Evolutionary conservation across 1,284 basidiomycete species (phyloP).

Genomic region (Vanrija pseudolonga): DNA sequence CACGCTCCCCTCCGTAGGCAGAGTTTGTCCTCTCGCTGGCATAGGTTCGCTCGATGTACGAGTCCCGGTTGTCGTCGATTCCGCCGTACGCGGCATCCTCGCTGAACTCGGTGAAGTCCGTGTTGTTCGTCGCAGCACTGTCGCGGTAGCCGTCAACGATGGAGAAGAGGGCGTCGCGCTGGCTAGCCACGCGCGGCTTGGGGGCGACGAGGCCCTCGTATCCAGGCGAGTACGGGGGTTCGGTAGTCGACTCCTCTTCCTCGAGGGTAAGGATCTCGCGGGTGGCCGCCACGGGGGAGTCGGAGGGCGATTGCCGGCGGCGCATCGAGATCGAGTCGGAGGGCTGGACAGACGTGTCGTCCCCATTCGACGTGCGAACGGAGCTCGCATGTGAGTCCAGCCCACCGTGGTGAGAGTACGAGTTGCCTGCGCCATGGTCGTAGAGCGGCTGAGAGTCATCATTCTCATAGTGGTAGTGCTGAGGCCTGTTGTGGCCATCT

Average conservation of each 20-base stretch:
- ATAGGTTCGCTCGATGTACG: slow-evolving; percentile 12
- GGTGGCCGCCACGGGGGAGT: slow-evolving; percentile 3
- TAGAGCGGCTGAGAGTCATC: slow-evolving; percentile 5
- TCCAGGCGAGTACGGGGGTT: background rate
- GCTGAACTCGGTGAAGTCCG: slow-evolving; percentile 1
- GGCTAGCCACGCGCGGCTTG: slow-evolving; percentile 4
- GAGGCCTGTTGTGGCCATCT: background rate
- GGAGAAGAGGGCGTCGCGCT: slow-evolving; percentile 16
- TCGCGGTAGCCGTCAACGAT: slow-evolving; percentile 18
- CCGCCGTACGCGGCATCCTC: slow-evolving; percentile 11
- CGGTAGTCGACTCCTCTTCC: background rate
- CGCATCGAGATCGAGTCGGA: slow-evolving; percentile 15
- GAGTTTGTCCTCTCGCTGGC: slow-evolving; percentile 13
- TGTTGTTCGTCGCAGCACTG: background rate
- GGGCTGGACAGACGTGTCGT: slow-evolving; percentile 12
- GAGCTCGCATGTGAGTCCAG: too few relatives aligned
- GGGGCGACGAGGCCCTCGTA: slow-evolving; percentile 13
- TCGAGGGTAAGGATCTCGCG: background rate
- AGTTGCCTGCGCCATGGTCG: background rate
- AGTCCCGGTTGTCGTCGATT: slow-evolving; percentile 6
- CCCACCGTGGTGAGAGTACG: background rate
- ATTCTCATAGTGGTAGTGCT: slow-evolving; percentile 6
- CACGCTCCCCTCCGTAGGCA: slow-evolving; percentile 4
- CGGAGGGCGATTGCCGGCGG: background rate
- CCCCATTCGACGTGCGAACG: background rate